A percentile compares a stretch with the other conserved stretches of the same genome.
Conservation (phyloP, 1,284 basidiomycete genomes). For the Hymenochaete sp. region DNA sequence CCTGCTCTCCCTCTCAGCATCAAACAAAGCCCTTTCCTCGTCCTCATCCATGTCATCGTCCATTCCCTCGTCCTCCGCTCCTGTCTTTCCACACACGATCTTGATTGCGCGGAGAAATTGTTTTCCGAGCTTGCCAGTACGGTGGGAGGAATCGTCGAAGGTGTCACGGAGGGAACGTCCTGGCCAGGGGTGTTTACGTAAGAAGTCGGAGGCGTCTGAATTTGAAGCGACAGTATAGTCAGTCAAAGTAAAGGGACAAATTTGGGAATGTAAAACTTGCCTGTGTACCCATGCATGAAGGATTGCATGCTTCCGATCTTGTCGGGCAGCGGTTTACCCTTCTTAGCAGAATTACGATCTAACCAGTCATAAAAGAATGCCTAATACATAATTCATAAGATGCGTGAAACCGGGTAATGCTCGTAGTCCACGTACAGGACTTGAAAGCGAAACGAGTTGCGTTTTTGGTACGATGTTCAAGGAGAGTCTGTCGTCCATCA, state of each 20-base stretch:
- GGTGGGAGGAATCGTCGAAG: constrained; percentile 72
- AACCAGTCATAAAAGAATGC: constrained; percentile 89
- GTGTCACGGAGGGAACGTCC: constrained; percentile 77
- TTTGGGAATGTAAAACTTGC: constrained; percentile 29
- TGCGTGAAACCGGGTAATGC: neutral
- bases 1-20: too few species aligned
- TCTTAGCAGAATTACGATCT: constrained; percentile 68
- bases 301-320: constrained; percentile 89
- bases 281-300: constrained; percentile 79
- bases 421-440: constrained; percentile 48
- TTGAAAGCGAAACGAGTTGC: constrained; percentile 74
- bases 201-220: constrained; percentile 78
- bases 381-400: constrained; percentile 28
- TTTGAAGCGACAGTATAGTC: neutral
- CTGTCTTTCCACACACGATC: constrained; percentile 72
- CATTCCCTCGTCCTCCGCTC: constrained; percentile 56
- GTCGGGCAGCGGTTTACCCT: constrained; percentile 70
- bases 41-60: constrained; percentile 49
- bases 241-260: neutral
- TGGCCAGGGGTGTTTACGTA: constrained; percentile 82
- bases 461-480: constrained; percentile 82
- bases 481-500: constrained; percentile 69
- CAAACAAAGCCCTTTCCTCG: constrained; percentile 61
- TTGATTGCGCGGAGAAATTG: constrained; percentile 58
- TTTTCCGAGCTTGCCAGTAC: constrained; percentile 55